Evolutionary conservation across 306 rosid genomes (phyloP).

Genomic region (Cucurbita argyrosperma): DNA sequence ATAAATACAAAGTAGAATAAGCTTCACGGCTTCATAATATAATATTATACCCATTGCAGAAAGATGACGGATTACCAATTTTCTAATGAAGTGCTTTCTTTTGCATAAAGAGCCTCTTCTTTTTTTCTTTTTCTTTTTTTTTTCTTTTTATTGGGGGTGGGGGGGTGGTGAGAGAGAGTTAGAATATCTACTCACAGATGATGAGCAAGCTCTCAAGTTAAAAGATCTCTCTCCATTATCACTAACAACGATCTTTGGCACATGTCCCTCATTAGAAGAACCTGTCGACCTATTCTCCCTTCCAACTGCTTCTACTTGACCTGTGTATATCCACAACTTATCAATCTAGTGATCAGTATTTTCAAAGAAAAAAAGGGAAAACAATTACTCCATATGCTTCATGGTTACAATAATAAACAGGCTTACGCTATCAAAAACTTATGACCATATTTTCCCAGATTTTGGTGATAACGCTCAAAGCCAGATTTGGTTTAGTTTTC

Average conservation of each 20-base stretch:
- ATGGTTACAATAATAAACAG: not conserved
- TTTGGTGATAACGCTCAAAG: not conserved
- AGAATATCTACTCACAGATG: slow-evolving; percentile 31
- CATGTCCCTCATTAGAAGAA: slow-evolving; percentile 20
- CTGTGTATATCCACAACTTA: slow-evolving; percentile 24
- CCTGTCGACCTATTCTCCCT: slow-evolving; percentile 16
- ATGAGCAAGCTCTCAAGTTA: slow-evolving; percentile 54
- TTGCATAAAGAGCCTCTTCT: not conserved
- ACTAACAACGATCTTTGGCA: slow-evolving; percentile 12
- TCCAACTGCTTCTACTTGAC: slow-evolving; percentile 23
- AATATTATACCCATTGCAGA: not conserved
- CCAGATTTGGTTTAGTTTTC: slow-evolving; percentile 2
- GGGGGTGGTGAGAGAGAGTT: not conserved
- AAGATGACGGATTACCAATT: not conserved
- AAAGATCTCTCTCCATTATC: slow-evolving; percentile 18
- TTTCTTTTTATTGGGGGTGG: not conserved
- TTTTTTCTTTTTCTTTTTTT: no score
- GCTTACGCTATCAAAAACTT: not conserved
- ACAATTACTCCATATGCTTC: not conserved
- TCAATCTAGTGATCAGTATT: not conserved
- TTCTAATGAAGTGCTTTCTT: not conserved
- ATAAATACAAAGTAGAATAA: slow-evolving; percentile 14
- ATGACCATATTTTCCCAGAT: not conserved
- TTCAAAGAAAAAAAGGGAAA: not conserved
- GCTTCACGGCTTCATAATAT: not conserved